Percentiles rank a stretch among this genome's conserved stretches.
phyloP scores from a whole-genome alignment of 2,329 filamentous ascomycete genomes.

The Exophiala viscosa region DNA sequence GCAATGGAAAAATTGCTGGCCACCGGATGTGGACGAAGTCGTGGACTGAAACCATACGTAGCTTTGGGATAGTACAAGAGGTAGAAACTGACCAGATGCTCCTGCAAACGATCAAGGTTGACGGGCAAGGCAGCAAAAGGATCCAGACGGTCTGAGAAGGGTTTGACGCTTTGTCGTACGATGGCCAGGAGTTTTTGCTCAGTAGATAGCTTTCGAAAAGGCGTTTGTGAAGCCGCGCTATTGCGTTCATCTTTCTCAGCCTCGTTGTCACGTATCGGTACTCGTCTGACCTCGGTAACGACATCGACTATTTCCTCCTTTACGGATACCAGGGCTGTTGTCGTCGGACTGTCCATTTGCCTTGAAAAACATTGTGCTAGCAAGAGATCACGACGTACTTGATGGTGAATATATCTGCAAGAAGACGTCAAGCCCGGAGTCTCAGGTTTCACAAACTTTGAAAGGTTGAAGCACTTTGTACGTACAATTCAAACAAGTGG shows the following conservation, averaged over 20 bases:
- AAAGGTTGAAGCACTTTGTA: too few relatives aligned
- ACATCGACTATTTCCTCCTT: constrained; percentile 15
- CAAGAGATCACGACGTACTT: background rate
- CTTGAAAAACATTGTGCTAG: constrained; percentile 7
- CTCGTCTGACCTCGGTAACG: background rate
- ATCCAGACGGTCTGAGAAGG: constrained; percentile 21
- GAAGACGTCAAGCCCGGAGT: background rate
- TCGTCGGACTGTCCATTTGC: constrained; percentile 11
- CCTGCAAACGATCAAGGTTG: constrained; percentile 21
- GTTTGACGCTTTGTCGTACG: constrained; percentile 17
- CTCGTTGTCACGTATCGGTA: background rate
- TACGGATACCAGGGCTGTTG: constrained; percentile 5
- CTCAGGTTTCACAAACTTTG: too few relatives aligned
- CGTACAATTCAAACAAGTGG: too few relatives aligned
- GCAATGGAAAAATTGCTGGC: constrained; percentile 27
- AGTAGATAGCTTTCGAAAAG: constrained; percentile 7
- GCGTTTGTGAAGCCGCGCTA: background rate
- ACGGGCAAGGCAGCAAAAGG: constrained; percentile 22
- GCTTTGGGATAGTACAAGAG: constrained; percentile 23
- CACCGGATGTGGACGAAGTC: constrained; percentile 22
- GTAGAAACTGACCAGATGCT: constrained; percentile 24
- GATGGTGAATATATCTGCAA: background rate
- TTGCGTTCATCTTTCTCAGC: background rate
- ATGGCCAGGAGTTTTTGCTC: constrained; percentile 21
- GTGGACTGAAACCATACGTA: constrained; percentile 25